Conservation (phyloP, 495 filamentous ascomycete species). For the Trichodelitschia bisporula region DNA sequence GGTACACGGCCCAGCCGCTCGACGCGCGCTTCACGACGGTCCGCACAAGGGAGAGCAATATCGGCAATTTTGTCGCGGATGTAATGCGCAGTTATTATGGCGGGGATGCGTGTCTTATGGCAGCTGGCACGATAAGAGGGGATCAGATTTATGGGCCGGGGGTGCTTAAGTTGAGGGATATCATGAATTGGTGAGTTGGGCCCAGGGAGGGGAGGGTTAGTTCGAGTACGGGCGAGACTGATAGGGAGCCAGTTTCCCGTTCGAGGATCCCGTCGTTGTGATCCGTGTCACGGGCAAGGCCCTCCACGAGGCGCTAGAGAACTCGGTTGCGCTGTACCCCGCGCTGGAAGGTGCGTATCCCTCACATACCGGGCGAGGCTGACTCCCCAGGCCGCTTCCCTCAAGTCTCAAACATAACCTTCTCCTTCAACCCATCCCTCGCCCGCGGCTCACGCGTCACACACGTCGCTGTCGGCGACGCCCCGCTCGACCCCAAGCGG, state of each 20-base stretch:
- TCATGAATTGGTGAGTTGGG: constrained; percentile 17
- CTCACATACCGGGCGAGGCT: too few species aligned
- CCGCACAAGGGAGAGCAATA: constrained; percentile 47
- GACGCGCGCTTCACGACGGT: constrained; percentile 74
- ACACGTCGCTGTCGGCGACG: constrained; percentile 30
- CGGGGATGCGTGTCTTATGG: constrained; percentile 65
- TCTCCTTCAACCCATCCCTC: constrained; percentile 35
- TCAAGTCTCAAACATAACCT: constrained; percentile 61
- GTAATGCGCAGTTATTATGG: constrained; percentile 64
- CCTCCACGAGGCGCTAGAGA: constrained; percentile 56
- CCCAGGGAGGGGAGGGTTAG: neutral
- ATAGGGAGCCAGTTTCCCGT: constrained; percentile 80
- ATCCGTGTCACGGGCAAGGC: constrained; percentile 39
- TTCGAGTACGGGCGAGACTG: constrained; percentile 34
- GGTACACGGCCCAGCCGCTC: constrained; percentile 53
- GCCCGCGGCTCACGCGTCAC: constrained; percentile 35
- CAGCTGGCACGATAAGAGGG: constrained; percentile 67
- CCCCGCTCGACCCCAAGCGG: constrained; percentile 30
- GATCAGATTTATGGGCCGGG: constrained; percentile 75
- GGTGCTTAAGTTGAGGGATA: constrained; percentile 47
- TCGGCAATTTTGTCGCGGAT: constrained; percentile 78
- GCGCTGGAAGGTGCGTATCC: constrained; percentile 69
- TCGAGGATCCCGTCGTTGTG: constrained; percentile 74
- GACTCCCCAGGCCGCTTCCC: constrained; percentile 37
- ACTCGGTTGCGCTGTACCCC: constrained; percentile 52